These are phyloP conservation scores for Ogataea neopini DNA, from an alignment of 805 yeast species.

Conservation along the genomic window DNA sequence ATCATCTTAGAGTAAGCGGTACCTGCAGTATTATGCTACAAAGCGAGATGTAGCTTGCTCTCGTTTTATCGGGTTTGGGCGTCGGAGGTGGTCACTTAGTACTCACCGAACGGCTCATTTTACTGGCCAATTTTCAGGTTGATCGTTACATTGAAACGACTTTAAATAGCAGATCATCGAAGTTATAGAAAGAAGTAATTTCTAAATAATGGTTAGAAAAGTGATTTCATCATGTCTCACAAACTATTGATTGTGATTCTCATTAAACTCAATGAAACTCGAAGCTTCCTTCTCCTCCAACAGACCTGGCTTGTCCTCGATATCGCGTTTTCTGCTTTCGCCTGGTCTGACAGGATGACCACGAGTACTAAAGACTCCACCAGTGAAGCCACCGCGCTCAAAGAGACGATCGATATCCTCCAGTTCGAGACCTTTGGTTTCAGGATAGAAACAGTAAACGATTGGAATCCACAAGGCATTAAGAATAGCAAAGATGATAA, in stretches of 20 bases:
- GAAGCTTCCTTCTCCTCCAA: conserved; percentile 7
- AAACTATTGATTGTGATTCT: background rate
- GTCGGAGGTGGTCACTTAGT: no score
- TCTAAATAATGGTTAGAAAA: no score
- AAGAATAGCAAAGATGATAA: conserved; percentile 45
- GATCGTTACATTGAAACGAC: no score
- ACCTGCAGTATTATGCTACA: no score
- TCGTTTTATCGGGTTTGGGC: no score
- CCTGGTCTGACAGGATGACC: conserved; percentile 18
- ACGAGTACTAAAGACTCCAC: conserved; percentile 17
- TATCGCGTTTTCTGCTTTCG: conserved; percentile 9
- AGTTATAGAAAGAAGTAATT: no score
- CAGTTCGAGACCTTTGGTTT: conserved; percentile 45
- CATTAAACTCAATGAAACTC: conserved; percentile 7
- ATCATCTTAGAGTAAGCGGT: no score
- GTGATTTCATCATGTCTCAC: background rate
- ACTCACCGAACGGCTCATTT: no score
- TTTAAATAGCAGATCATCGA: no score
- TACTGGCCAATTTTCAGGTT: no score
- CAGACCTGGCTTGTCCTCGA: conserved; percentile 6
- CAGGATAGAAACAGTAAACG: conserved; percentile 43
- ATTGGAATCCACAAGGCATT: conserved; percentile 41
- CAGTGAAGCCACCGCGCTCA: conserved; percentile 18
- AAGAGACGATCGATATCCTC: conserved; percentile 36
- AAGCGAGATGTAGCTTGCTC: no score